These are phyloP conservation scores for Beta macrorhiza DNA, from an alignment of 179 eudicot genomes.

Conservation along the genomic window DNA sequence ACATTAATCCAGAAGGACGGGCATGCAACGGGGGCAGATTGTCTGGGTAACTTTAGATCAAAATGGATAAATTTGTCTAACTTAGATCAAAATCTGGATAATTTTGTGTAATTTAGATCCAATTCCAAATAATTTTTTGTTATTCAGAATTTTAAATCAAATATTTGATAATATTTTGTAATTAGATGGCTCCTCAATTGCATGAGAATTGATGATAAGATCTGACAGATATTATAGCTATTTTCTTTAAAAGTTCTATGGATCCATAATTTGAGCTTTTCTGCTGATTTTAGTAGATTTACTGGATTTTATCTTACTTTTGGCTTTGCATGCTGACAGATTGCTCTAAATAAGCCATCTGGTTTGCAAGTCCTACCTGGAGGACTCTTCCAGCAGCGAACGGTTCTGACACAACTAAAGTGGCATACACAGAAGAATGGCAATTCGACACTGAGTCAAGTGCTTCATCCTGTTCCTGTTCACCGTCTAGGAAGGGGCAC, in stretches of 20 bases:
- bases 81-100: background rate
- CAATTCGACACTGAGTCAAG: constrained; percentile 38
- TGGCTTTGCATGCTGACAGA: constrained; percentile 36
- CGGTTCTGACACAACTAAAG: constrained; percentile 84
- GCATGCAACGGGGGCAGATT: background rate
- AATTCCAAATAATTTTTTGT: too few species aligned
- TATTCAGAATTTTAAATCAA: background rate
- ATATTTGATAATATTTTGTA: background rate
- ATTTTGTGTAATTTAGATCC: background rate
- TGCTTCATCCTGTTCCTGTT: constrained; percentile 75
- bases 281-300: constrained; percentile 3
- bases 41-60: background rate
- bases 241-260: background rate
- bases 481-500: constrained; percentile 99
- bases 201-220: background rate
- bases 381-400: constrained; percentile 95
- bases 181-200: background rate
- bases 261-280: background rate
- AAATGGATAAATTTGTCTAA: background rate
- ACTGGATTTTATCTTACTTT: constrained; percentile 7
- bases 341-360: constrained; percentile 82
- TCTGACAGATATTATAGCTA: background rate
- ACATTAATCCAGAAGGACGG: background rate
- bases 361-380: constrained; percentile 97
- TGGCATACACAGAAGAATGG: constrained; percentile 45